phyloP scores from a whole-genome alignment of 2,329 filamentous ascomycete genomes.

The Fonsecaea pugnacius region DNA sequence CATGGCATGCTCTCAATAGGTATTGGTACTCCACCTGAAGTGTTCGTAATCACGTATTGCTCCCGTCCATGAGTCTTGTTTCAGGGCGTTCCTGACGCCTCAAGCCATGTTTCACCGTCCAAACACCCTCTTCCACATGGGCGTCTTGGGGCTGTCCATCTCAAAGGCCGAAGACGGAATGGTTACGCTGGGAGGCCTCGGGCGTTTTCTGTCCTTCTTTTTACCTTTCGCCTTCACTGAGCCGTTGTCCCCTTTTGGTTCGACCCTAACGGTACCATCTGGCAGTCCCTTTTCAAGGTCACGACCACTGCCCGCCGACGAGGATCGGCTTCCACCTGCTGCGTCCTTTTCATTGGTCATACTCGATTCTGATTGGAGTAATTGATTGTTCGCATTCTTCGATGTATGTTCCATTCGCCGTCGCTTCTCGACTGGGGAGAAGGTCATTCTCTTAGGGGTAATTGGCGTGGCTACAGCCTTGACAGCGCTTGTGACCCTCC shows the following conservation, averaged over 20 bases:
- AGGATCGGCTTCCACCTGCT: not conserved
- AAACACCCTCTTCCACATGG: conserved; percentile 36
- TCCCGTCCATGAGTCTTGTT: not conserved
- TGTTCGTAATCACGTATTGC: not conserved
- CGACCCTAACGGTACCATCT: conserved; percentile 16
- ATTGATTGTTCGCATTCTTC: conserved; percentile 19
- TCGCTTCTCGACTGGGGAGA: conserved; percentile 27
- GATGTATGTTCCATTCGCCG: conserved; percentile 8
- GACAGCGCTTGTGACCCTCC: conserved; percentile 40
- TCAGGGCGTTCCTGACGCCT: not conserved
- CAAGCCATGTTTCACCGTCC: conserved; percentile 20
- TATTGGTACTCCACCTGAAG: not conserved
- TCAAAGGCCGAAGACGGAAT: conserved; percentile 27
- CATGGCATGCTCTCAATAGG: not conserved
- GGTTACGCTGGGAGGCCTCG: conserved; percentile 23
- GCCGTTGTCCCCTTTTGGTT: conserved; percentile 1
- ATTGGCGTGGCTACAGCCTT: conserved; percentile 38
- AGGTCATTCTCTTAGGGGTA: conserved; percentile 35
- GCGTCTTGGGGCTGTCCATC: conserved; percentile 33
- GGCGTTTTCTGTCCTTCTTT: conserved; percentile 19
- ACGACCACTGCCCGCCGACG: conserved; percentile 5
- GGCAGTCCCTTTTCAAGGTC: conserved; percentile 29
- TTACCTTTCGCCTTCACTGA: not conserved
- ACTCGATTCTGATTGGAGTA: not conserved
- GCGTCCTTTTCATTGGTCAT: not conserved